Base-by-base conservation (phyloP, 306 rosid species). In the Quillaja saponaria region DNA sequence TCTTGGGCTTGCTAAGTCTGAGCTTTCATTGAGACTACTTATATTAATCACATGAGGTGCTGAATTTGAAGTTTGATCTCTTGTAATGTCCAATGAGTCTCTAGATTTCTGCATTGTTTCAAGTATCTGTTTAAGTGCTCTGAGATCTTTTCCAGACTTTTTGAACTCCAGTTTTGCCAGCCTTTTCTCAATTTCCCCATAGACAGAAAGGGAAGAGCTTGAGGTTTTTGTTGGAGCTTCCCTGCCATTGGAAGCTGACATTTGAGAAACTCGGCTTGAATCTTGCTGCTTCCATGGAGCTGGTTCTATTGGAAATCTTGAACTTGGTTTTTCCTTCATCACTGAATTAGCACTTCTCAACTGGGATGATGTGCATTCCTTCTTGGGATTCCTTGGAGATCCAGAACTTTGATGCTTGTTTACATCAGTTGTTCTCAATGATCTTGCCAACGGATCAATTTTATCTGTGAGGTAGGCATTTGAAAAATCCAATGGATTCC, bases 91-190 rank as follows among this genome's bases (percentile, higher is more conserved):
- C 3, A 64, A 49, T 47, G 75, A 31, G 61, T 71, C 87, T 64
- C 74, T 51, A 1, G 70, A 70, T 70, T 85, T 91, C 71, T 91
- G 98, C 96, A 91, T 91, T 51, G 88, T 83, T 66, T 84, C 90
- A 54, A 91, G 92, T 75, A 86, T 88, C 66, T 88, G 98, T 66
- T 91, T 88, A 35, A 91, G 90, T 63, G 96, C 98, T 76, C 98
- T 71, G 63, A 86, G 98, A 72, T 91, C 96, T 78, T 82, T 91
- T 49, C 96, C 96, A 10, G 98, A 88, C 76, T 84, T 88, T 59
- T 80, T 91, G 75, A 91, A 91, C 72, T 91, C 96, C 6, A 91
- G 95, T 47, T 81, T 78, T 0, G 95, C 83, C 66, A 86, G 55
- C 73, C 96, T 84, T 78, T 88, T 81, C 75, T 91, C 96, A 31